These are phyloP conservation scores for Chlorella sp. DNA, from an alignment of 139 green algal genomes.

Conservation along the genomic window DNA sequence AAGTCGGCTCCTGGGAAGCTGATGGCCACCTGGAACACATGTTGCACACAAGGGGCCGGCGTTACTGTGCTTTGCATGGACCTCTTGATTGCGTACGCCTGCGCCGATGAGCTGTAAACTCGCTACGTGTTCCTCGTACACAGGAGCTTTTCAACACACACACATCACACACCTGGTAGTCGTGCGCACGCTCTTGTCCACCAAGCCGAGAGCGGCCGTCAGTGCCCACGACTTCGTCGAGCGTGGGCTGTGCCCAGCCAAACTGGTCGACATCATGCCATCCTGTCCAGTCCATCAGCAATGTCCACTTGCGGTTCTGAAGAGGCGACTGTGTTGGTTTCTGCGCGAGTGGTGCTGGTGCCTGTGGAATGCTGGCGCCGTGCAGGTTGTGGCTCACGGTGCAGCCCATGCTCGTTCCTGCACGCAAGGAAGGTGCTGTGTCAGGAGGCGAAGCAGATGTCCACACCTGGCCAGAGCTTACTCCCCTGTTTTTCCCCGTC, in stretches of 20 bases:
- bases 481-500: too few species aligned
- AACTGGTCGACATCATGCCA: conserved; percentile 12
- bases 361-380: too few species aligned
- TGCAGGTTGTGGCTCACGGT: too few species aligned
- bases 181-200: conserved; percentile 3
- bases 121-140: not conserved
- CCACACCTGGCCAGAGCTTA: too few species aligned
- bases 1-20: conserved; percentile 19
- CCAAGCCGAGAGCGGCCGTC: not conserved
- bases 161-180: conserved; percentile 8
- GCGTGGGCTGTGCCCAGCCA: conserved; percentile 2
- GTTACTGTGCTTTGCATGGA: not conserved
- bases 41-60: too few species aligned
- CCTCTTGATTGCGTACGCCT: not conserved
- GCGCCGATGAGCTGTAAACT: not conserved
- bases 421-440: too few species aligned
- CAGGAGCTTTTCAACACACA: not conserved
- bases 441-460: too few species aligned
- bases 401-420: too few species aligned
- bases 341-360: too few species aligned
- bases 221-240: not conserved
- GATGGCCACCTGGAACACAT: conserved; percentile 8
- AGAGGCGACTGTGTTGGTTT: too few species aligned
- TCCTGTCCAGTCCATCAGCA: conserved; percentile 8
- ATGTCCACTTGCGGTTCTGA: conserved; percentile 17